These are phyloP conservation scores for Fusarium tupiense DNA, from an alignment of 2,329 filamentous ascomycete species.

Conservation along the genomic window DNA sequence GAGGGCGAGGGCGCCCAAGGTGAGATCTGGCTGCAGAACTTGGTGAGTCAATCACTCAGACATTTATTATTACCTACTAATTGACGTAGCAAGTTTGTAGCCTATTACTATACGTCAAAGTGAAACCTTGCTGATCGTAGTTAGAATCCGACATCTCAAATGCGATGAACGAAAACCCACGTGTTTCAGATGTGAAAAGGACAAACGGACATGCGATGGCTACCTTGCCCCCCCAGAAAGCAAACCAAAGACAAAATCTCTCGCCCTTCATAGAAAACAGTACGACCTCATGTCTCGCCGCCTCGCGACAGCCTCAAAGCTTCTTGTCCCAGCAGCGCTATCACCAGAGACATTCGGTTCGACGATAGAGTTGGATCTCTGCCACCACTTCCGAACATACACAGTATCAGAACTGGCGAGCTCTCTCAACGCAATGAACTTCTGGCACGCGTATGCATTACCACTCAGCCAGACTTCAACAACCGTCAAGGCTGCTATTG, in stretches of 20 bases:
- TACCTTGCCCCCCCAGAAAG: background rate
- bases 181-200: slow-evolving; percentile 14
- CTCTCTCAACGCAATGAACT: background rate
- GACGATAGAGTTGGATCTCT: background rate
- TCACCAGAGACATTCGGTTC: background rate
- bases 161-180: slow-evolving; percentile 22
- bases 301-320: background rate
- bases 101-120: accelerated
- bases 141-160: slow-evolving; percentile 23
- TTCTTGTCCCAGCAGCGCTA: background rate
- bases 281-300: background rate
- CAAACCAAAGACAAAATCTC: background rate
- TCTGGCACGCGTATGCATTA: slow-evolving; percentile 7
- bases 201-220: slow-evolving; percentile 12
- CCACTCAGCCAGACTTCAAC: slow-evolving; percentile 2
- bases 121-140: background rate
- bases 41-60: background rate
- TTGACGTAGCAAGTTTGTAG: slow-evolving; percentile 2
- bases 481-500: background rate
- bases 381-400: slow-evolving; percentile 13
- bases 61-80: background rate
- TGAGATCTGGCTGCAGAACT: slow-evolving; percentile 22
- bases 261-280: background rate
- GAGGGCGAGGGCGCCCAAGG: slow-evolving; percentile 3
- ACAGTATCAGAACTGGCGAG: background rate